A percentile compares a stretch with the other conserved stretches of the same genome.
Evolutionary conservation across 2,329 filamentous ascomycete species (phyloP).

Genomic region (Fusarium torulosum): DNA sequence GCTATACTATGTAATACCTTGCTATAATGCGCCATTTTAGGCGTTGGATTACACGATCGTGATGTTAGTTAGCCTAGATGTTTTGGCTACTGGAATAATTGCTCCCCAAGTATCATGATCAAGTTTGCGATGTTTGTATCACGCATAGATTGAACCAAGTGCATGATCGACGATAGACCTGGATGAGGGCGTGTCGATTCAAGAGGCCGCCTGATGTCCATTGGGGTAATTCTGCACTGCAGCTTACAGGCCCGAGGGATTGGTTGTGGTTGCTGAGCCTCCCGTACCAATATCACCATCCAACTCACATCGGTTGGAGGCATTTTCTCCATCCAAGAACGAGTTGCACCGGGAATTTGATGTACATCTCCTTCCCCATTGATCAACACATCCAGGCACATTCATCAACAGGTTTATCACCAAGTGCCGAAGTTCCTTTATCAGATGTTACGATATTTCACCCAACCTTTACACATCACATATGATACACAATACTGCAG

Average conservation of each 20-base stretch:
- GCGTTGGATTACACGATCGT: not conserved
- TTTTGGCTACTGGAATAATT: constrained; percentile 3
- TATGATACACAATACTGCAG: no score
- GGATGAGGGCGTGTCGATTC: constrained; percentile 32
- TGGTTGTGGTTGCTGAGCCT: constrained; percentile 2
- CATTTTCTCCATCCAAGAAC: constrained; percentile 17
- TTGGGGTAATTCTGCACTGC: constrained; percentile 15
- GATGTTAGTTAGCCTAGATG: not conserved
- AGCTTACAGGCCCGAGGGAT: constrained; percentile 16
- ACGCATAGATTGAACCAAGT: constrained; percentile 24
- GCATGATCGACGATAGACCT: constrained; percentile 36
- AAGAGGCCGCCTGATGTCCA: constrained; percentile 16
- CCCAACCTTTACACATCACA: no score
- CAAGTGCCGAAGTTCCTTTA: constrained; percentile 5
- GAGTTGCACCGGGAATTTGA: not conserved
- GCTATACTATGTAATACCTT: no score
- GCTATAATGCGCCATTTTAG: no score
- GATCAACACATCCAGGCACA: constrained; percentile 12
- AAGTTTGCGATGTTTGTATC: constrained; percentile 9
- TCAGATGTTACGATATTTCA: not conserved
- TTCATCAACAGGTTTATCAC: not conserved
- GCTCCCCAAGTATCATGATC: not conserved
- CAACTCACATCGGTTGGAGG: constrained; percentile 11
- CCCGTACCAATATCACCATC: constrained; percentile 11
- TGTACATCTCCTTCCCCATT: constrained; percentile 33